Base-by-base conservation (phyloP, 306 rosid genomes). In the Cyamopsis tetragonoloba region DNA sequence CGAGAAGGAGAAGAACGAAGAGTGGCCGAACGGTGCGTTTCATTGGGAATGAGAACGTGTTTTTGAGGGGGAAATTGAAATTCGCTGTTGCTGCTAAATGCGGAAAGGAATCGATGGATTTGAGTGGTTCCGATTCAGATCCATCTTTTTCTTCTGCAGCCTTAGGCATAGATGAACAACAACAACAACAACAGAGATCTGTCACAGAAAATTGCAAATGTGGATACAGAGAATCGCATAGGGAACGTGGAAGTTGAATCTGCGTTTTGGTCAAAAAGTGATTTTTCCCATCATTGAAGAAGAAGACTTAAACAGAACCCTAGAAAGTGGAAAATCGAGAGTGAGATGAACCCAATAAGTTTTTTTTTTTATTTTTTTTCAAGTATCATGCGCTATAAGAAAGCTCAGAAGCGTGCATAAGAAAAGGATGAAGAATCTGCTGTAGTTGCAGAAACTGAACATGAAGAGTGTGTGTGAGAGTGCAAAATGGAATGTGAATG, bases 11-110 rank as follows among this genome's bases (percentile, higher is more conserved):
- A 18, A 90, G 57, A 30, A 81, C 62, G 65, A 95, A 85, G 2
- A 90, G 68, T 0, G 97, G 87, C 1, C 95, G 87, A 50, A 90
- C 87, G 48, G 86, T 80, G 66, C 86, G 87, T 79, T 90, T 95
- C 99, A 90, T 86, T 7, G 86, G 83, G 8, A 67, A 5, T 3
- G 5, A 82, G 8, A 67, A 5, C 4, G 5, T 30, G 73, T 54
- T 74, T 49, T 79, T 76, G 37, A 53, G 54, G 22, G 77, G 43
- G 4, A 75, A 70, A 55, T 53, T 56, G 32, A 44, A 41, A 60
- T 71, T 65, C 2, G 23, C 3, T 41, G 76, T 71, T 41, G 58
- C 23, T 1, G 84, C 81, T 81, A 89, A 76, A 73, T 62, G 62
- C 7, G 85, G 71, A 75, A 84, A 79, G 2, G 66, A 51, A 68